These are phyloP conservation scores for Penicillium paneum DNA, from an alignment of 2,329 filamentous ascomycete genomes.

Conservation along the genomic window DNA sequence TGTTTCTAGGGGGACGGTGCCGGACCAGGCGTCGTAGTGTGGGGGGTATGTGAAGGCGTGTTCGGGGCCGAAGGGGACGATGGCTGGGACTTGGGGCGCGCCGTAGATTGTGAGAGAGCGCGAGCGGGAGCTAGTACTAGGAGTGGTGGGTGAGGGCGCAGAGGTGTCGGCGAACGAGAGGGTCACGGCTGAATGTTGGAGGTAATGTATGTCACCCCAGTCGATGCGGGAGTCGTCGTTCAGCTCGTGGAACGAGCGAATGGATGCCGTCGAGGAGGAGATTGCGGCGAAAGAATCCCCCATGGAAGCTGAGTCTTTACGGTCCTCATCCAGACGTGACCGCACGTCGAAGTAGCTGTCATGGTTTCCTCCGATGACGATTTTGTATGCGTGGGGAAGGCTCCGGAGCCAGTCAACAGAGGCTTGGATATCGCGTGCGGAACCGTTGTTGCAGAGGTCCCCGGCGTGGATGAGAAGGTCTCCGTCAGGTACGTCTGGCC, in stretches of 20 bases:
- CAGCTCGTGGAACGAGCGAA: constrained; percentile 40
- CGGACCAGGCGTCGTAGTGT: constrained; percentile 66
- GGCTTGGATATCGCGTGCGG: constrained; percentile 69
- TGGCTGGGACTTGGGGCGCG: constrained; percentile 69
- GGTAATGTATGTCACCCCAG: constrained; percentile 68
- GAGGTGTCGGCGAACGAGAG: constrained; percentile 54
- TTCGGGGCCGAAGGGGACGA: constrained; percentile 63
- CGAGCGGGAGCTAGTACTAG: constrained; percentile 51
- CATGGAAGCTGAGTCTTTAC: constrained; percentile 25
- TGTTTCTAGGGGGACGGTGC: constrained; percentile 65
- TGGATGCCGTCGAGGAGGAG: constrained; percentile 37
- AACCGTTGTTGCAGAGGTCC: constrained; percentile 74
- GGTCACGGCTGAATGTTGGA: constrained; percentile 65
- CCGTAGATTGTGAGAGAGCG: constrained; percentile 72
- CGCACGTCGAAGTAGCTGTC: constrained; percentile 77
- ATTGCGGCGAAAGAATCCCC: constrained; percentile 25
- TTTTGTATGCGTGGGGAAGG: constrained; percentile 73
- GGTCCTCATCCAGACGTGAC: constrained; percentile 58
- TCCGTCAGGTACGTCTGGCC: constrained; percentile 57
- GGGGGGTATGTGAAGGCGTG: constrained; percentile 76
- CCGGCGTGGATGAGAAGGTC: constrained; percentile 89
- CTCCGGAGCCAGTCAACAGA: constrained; percentile 77
- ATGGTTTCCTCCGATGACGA: constrained; percentile 84
- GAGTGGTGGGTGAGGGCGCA: constrained; percentile 42
- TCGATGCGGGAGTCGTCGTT: constrained; percentile 54